These are phyloP conservation scores for Sporothrix protearum DNA, from an alignment of 2,329 filamentous ascomycete species.

Conservation along the genomic window DNA sequence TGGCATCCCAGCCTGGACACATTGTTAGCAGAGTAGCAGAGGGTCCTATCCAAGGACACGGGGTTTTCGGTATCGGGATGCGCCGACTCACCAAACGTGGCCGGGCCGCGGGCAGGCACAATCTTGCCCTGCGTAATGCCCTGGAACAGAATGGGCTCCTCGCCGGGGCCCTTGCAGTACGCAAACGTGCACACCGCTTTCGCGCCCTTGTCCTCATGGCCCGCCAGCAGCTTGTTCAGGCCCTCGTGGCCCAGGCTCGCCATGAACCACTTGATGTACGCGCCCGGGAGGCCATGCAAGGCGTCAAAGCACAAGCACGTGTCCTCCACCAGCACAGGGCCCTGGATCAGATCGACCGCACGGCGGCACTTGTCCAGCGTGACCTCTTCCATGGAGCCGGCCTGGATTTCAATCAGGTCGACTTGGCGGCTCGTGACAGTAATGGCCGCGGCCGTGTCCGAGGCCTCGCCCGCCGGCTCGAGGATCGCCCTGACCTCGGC, in stretches of 20 bases:
- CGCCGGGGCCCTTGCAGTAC: slow-evolving; percentile 79
- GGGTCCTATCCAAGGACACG: too few species aligned
- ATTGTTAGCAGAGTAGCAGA: background rate
- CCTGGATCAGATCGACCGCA: slow-evolving; percentile 72
- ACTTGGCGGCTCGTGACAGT: slow-evolving; percentile 69
- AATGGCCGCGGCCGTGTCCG: slow-evolving; percentile 53
- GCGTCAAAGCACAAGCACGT: slow-evolving; percentile 92
- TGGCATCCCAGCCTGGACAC: slow-evolving; percentile 82
- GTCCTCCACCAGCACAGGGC: slow-evolving; percentile 92
- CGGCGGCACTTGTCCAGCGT: slow-evolving; percentile 80
- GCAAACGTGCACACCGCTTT: slow-evolving; percentile 96
- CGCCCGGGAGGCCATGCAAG: slow-evolving; percentile 83
- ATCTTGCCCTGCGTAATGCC: slow-evolving; percentile 82
- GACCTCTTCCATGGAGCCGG: slow-evolving; percentile 87
- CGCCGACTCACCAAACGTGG: slow-evolving; percentile 78
- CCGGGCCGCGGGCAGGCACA: slow-evolving; percentile 75
- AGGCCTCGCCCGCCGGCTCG: slow-evolving; percentile 46
- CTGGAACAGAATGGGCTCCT: slow-evolving; percentile 84
- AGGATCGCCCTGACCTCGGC: slow-evolving; percentile 85
- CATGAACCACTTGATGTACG: slow-evolving; percentile 98
- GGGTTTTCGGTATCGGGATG: too few species aligned
- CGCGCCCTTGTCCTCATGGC: slow-evolving; percentile 85
- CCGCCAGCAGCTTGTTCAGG: slow-evolving; percentile 83
- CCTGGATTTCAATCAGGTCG: slow-evolving; percentile 87
- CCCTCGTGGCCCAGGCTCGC: slow-evolving; percentile 75